A percentile compares a stretch with the other conserved stretches of the same genome.
Conservation (phyloP, 1,139 yeast species). For the Yamadazyma atmosphaerica region DNA sequence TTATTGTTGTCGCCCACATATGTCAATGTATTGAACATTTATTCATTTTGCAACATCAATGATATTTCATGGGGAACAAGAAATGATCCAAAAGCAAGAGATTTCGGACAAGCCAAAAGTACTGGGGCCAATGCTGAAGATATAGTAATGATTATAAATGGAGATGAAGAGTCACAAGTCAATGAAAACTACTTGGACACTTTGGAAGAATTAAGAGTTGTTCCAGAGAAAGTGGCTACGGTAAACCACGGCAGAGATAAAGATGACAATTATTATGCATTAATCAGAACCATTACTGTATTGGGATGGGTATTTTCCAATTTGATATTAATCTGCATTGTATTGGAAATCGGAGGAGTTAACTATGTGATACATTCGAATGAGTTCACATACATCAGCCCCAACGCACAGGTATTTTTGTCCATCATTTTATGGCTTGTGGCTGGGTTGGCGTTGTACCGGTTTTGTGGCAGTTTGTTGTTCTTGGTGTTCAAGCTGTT, state of each 20-base stretch:
- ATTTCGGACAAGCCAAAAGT: slow-evolving; percentile 67
- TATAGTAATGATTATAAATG: slow-evolving; percentile 67
- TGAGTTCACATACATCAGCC: slow-evolving; percentile 24
- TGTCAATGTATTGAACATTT: slow-evolving; percentile 75
- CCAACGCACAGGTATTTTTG: slow-evolving; percentile 42
- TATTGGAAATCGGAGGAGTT: slow-evolving; percentile 45
- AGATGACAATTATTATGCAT: slow-evolving; percentile 46
- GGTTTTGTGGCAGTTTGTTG: slow-evolving; percentile 42
- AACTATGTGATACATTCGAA: slow-evolving; percentile 24
- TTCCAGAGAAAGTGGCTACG: slow-evolving; percentile 21
- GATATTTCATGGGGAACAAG: slow-evolving; percentile 91
- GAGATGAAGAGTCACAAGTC: slow-evolving; percentile 54
- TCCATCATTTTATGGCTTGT: slow-evolving; percentile 51
- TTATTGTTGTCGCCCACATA: slow-evolving; percentile 72
- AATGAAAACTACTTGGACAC: slow-evolving; percentile 58
- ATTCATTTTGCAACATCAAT: slow-evolving; percentile 83
- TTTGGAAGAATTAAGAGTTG: slow-evolving; percentile 44
- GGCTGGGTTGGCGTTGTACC: slow-evolving; percentile 46
- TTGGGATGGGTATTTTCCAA: slow-evolving; percentile 49
- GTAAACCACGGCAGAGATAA: slow-evolving; percentile 25
- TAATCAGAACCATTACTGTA: slow-evolving; percentile 46
- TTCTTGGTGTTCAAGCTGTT: slow-evolving; percentile 36
- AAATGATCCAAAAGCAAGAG: slow-evolving; percentile 63
- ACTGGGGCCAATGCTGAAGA: slow-evolving; percentile 58
- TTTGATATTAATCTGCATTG: slow-evolving; percentile 42